These are phyloP conservation scores for Oryza punctata DNA, from an alignment of 176 grass and related monocot genomes.

Conservation along the genomic window DNA sequence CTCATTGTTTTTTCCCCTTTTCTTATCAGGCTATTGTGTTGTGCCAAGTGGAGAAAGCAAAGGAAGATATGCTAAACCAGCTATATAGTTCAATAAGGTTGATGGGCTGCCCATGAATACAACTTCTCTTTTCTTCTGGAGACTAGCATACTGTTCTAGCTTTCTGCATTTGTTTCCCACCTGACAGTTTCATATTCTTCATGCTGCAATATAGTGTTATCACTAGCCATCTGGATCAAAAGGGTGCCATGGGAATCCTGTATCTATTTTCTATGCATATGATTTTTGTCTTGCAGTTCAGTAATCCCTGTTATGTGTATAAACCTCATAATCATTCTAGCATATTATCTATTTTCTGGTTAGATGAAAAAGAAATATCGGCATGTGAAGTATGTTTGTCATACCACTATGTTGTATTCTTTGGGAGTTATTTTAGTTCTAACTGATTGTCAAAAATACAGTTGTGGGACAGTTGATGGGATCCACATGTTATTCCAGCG, in stretches of 20 bases:
- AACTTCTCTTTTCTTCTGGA: slow-evolving; percentile 3
- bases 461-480: not conserved
- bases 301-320: not conserved
- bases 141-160: not conserved
- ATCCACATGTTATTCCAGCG: not conserved
- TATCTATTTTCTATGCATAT: not conserved
- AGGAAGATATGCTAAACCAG: slow-evolving; percentile 98
- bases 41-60: slow-evolving; percentile 99
- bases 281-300: not conserved
- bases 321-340: not conserved
- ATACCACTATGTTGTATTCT: not conserved
- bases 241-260: not conserved
- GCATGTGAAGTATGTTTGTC: not conserved
- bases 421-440: slow-evolving; percentile 23
- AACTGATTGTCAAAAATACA: not conserved
- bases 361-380: not conserved
- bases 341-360: not conserved
- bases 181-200: not conserved
- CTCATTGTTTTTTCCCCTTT: slow-evolving; percentile 11
- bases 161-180: not conserved
- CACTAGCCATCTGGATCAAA: slow-evolving; percentile 19
- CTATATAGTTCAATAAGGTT: slow-evolving; percentile 94
- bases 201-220: slow-evolving; percentile 2
- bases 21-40: slow-evolving; percentile 84
- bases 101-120: slow-evolving; percentile 18